phyloP scores from a whole-genome alignment of 495 filamentous ascomycete genomes.

The Penicillium angulare region DNA sequence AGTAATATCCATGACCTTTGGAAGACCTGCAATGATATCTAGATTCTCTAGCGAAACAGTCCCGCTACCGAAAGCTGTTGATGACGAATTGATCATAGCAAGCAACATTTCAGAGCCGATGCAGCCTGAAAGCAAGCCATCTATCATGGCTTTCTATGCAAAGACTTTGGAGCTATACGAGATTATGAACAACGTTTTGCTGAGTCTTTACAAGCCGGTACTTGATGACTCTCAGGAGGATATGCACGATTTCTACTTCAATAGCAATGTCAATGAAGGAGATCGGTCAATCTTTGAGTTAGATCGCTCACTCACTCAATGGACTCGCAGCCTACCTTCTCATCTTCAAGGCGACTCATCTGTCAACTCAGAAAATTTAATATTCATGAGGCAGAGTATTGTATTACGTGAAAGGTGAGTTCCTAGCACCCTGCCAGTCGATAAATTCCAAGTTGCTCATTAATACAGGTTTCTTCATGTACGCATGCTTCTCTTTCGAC shows the following conservation, averaged over 20 bases:
- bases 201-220: conserved; percentile 32
- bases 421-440: background rate
- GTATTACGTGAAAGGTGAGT: conserved; percentile 31
- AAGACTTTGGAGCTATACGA: conserved; percentile 40
- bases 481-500: background rate
- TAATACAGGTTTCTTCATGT: background rate
- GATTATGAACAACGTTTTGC: conserved; percentile 40
- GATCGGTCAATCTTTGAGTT: conserved; percentile 37
- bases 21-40: conserved; percentile 43
- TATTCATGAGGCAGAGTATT: conserved; percentile 35
- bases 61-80: conserved; percentile 36
- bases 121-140: conserved; percentile 28
- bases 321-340: conserved; percentile 29
- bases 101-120: conserved; percentile 14
- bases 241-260: conserved; percentile 34
- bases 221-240: conserved; percentile 29
- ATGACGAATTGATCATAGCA: conserved; percentile 36
- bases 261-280: conserved; percentile 19
- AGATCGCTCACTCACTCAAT: conserved; percentile 32
- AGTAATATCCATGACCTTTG: conserved; percentile 44
- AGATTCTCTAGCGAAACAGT: conserved; percentile 30
- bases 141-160: conserved; percentile 41
- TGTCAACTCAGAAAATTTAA: conserved; percentile 6
- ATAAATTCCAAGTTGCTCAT: background rate
- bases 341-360: conserved; percentile 21